Evolutionary conservation across 1,284 basidiomycete genomes (phyloP).

Genomic region (Malassezia globosa): DNA sequence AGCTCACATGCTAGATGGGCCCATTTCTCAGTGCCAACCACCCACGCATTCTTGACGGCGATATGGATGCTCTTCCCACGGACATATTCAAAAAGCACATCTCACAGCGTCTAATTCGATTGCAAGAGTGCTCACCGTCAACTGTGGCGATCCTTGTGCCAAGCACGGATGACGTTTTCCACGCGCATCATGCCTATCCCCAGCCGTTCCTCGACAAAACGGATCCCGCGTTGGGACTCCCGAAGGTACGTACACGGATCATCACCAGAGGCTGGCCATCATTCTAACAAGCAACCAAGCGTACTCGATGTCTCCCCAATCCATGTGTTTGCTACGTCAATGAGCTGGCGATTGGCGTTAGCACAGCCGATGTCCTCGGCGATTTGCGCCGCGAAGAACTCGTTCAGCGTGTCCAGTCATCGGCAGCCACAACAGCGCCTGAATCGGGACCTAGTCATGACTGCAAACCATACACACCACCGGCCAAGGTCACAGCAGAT

Average conservation of each 20-base stretch:
- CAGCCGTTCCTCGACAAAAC: slow-evolving; percentile 61
- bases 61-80: slow-evolving; percentile 50
- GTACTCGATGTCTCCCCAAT: slow-evolving; percentile 70
- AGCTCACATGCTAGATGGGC: slow-evolving; percentile 1
- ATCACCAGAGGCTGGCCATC: no score
- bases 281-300: slow-evolving; percentile 47
- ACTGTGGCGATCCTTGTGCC: slow-evolving; percentile 69
- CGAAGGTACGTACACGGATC: slow-evolving; percentile 9
- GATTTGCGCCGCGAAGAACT: slow-evolving; percentile 77
- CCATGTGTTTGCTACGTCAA: slow-evolving; percentile 75
- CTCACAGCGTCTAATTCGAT: slow-evolving; percentile 54
- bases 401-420: slow-evolving; percentile 56
- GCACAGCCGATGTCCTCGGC: slow-evolving; percentile 74
- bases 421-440: neutral
- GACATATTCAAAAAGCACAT: slow-evolving; percentile 65
- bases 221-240: slow-evolving; percentile 21
- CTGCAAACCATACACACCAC: slow-evolving; percentile 35
- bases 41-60: neutral
- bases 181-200: slow-evolving; percentile 56
- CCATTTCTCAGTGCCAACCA: slow-evolving; percentile 13
- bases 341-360: slow-evolving; percentile 65
- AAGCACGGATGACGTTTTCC: slow-evolving; percentile 65
- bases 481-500: slow-evolving; percentile 56
- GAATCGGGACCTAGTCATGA: slow-evolving; percentile 25
- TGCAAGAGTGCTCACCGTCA: slow-evolving; percentile 58